Evolutionary conservation across 352 stramenopile species (phyloP), one percentile per base, ranked within the genome.

Genomic region (Globisporangium emineosum): DNA sequence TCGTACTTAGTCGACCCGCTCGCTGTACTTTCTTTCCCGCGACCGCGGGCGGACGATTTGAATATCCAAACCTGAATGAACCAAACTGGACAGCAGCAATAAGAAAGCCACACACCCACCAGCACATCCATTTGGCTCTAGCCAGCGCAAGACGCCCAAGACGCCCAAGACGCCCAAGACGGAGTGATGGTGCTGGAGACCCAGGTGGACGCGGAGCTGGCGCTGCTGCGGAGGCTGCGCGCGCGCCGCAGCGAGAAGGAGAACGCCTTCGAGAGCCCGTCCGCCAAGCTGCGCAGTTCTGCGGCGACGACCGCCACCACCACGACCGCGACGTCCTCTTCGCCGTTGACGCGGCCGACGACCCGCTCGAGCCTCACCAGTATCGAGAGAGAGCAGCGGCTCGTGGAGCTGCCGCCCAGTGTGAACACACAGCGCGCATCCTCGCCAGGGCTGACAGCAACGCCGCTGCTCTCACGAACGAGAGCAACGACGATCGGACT

Each of bases 161-260:
- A 8, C 25, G 25, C 27, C 9, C 12, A 43, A 30, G 12, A 29
- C 27, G 17, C n/a, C n/a, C n/a, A n/a, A n/a, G 42, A n/a, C 40
- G 15, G 15, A 35, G 35, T 17, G 19, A 62, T 59, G 62, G 56
- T 68, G 55, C 45, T 68, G 23, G 55, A 68, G 32, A 54, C 45
- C 8, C 32, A 57, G 5, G 62, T 62, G 32, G 62, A 68, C 25
- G 45, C 45, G 3, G 62, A 68, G 32, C 54, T 68, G 23, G 62
- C 62, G 32, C 54, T 68, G 54, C 54, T 68, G 55, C 54, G 55
- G 54, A 50, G 62, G 25, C 55, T 68, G 54, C 62, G 62, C 53
- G 35, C 62, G 33, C 62, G 62, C 12, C 62, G 62, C 32, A 68
- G 62, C n/a, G 62, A 68, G 30, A 68, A 68, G 29, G 62, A 68